Base-by-base conservation (phyloP, 257 asterid species). In the Nicotiana tabacum region DNA sequence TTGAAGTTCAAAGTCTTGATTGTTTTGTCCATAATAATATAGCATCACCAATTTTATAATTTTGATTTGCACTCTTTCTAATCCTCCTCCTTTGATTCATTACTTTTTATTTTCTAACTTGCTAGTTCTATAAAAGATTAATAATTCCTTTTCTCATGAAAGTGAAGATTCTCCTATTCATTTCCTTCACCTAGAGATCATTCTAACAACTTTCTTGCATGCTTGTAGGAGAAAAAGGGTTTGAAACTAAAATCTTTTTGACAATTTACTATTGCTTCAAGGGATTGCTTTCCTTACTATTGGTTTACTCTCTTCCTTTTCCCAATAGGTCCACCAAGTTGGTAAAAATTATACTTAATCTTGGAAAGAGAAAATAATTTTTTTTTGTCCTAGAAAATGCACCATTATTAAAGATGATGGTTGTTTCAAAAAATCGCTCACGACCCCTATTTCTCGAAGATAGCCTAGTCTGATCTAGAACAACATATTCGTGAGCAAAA, bases 261-360 rank as follows among this genome's bases (percentile, higher is more conserved):
- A 76, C 64, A 27, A 76, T 51, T 76, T 76, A 84, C 87, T 84
- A 90, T 90, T 88, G 93, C 90, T 89, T 89, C 89, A 90, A 87
- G 92, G 82, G 87, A 89, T 77, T 85, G 90, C 82, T 78, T 82
- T 78, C 90, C 81, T 66, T 83, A 56, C 57, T n/a, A 81, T 85
- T 84, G 83, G 66, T 68, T 83, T 66, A 29, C 57, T 29, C 55
- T 13, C 68, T 84, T 76, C 53, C 56, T 35, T 62, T 88, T 83
- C 27, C 66, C 81, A 70, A 33, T 29, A 39, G 64, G 30, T 83
- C 81, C 85, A 84, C 64, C 80, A 76, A 76, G 64, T 76, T 37
- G 80, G 46, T 8, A 8, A 76, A 76, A 27, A 48, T 76, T 76
- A 76, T 27, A 51, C 53, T 76, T 51, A 76, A 76, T 51, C 80